Base-by-base conservation (phyloP, 768 basidiomycete genomes). In the Neoboletus magnificus region DNA sequence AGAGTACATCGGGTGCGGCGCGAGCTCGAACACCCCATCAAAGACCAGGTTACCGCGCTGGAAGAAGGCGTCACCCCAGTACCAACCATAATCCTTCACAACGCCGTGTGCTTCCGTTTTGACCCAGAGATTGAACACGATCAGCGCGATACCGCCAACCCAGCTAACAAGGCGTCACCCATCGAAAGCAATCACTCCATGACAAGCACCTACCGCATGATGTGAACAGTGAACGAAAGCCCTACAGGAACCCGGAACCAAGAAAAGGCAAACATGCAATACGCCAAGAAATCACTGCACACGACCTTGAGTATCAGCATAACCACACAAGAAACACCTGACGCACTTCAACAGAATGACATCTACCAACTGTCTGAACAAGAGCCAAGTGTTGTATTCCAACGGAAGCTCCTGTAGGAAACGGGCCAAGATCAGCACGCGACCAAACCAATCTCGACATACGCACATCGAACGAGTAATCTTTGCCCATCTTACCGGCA, bases 11-110 rank as follows among this genome's bases (percentile, higher is more conserved):
- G 96, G 90, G 66, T 93, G 91, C 2, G 91, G 90, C 5, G 91
- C 89, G 39, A 94, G 77, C 68, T 98, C 96, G 62, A 98, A 99
- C 18, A 99, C 96, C 16, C 97, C 97, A 68, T 99, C 96, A 65
- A 99, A 99, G 3, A 98, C 88, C 15, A 98, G 79, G 41, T 89
- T 86, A 41, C 91, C 91, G n/a, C 91, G 86, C 70, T 92, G 90
- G 77, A 93, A 93, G 75, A 93, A 93, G 54, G 86, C 86, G 62
- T 93, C 91, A 11, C 91, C 94, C 93, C 93, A 93, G 70, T 94
- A 98, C 94, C 93, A 98, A 16, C 94, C 95, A 62, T 96, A 98
- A 66, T 98, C 96, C 64, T 97, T 98, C 57, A 98, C 94, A 47
- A 98, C 93, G 51, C 93, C 82, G 70, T 99, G 97, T 1, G 97